phyloP scores from a whole-genome alignment of 2,329 filamentous ascomycete species.

The Talaromyces verruculosus region DNA sequence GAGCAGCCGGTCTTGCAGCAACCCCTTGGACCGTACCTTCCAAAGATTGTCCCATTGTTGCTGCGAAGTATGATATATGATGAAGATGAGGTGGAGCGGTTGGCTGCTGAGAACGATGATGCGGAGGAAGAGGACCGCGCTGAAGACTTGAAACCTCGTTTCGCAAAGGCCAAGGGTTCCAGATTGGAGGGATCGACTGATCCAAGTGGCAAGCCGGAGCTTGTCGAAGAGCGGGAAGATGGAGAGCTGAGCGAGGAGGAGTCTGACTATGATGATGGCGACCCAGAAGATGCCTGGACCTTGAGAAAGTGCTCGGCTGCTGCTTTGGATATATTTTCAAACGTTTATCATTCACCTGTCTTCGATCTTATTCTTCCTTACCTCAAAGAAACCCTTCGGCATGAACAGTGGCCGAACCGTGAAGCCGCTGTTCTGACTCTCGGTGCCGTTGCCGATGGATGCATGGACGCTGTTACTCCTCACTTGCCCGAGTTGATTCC shows the following conservation, averaged over 20 bases:
- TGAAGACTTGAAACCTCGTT: constrained; percentile 89
- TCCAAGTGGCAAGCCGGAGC: constrained; percentile 42
- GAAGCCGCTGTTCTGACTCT: constrained; percentile 93
- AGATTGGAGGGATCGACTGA: constrained; percentile 57
- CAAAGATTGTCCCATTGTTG: constrained; percentile 84
- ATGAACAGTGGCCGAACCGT: constrained; percentile 84
- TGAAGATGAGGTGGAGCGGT: constrained; percentile 82
- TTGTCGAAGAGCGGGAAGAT: constrained; percentile 58
- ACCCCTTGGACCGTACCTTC: constrained; percentile 72
- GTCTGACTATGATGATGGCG: constrained; percentile 68
- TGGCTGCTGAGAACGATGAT: constrained; percentile 83
- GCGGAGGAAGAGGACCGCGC: constrained; percentile 87
- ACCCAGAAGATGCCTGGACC: constrained; percentile 92
- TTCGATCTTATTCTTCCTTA: constrained; percentile 93
- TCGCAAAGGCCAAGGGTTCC: constrained; percentile 69
- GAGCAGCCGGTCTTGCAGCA: constrained; percentile 80
- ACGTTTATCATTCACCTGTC: constrained; percentile 81
- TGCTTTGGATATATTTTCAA: constrained; percentile 88
- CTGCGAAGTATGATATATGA: constrained; percentile 95
- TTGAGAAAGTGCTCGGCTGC: constrained; percentile 95
- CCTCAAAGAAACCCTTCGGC: constrained; percentile 82
- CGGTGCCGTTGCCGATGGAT: constrained; percentile 92
- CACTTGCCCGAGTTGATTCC: constrained; percentile 88
- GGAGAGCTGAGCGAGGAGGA: constrained; percentile 86
- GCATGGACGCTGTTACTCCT: constrained; percentile 82